A percentile compares a stretch with the other conserved stretches of the same genome.
phyloP scores from a whole-genome alignment of 225 moss, liverwort and hornwort genomes.

The Polytrichum commune region DNA sequence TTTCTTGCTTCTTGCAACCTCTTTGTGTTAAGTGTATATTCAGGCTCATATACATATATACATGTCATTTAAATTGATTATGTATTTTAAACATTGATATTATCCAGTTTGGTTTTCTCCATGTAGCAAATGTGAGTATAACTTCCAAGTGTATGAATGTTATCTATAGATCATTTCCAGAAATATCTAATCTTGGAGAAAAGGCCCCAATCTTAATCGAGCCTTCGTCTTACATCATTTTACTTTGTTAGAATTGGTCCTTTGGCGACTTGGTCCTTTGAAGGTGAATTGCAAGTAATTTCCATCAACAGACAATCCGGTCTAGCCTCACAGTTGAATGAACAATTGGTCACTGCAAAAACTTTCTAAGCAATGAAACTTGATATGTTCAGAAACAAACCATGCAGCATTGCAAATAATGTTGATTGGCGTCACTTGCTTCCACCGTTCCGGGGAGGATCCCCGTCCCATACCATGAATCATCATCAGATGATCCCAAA shows the following conservation, averaged over 20 bases:
- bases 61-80: too few species aligned
- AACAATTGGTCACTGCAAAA: neutral
- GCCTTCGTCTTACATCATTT: neutral
- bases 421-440: constrained; percentile 80
- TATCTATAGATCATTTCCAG: too few species aligned
- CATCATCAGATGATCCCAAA: constrained; percentile 60
- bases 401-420: constrained; percentile 79
- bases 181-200: too few species aligned
- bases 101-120: too few species aligned
- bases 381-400: constrained; percentile 20
- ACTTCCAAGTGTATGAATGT: too few species aligned
- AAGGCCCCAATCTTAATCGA: too few species aligned
- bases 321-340: neutral
- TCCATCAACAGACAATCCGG: neutral
- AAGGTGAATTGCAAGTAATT: neutral
- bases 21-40: too few species aligned
- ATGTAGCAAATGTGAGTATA: too few species aligned
- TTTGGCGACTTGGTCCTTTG: neutral
- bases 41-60: too few species aligned
- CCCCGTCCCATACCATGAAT: constrained; percentile 79
- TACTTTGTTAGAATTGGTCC: neutral
- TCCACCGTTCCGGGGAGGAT: constrained; percentile 77
- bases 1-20: too few species aligned
- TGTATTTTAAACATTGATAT: too few species aligned
- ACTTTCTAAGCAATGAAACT: neutral